Conservation (phyloP, 129 eudicot genomes). For the carrot (Daucus carota) region DNA sequence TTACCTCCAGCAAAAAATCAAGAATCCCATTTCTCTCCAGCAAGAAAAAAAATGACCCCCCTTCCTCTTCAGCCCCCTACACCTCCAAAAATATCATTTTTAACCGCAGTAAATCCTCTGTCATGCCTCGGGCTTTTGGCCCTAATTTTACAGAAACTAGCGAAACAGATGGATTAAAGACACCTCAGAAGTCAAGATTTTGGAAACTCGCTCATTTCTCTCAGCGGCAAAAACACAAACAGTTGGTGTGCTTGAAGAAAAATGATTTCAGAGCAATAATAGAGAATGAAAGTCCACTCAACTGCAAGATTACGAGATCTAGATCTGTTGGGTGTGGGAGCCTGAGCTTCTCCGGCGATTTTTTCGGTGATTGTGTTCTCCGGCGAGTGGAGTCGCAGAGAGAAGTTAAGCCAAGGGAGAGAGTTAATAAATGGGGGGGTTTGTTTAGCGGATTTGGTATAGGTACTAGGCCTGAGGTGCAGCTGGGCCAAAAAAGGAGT, state of each 20-base stretch:
- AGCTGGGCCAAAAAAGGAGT: neutral
- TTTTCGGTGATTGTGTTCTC: conserved; percentile 79
- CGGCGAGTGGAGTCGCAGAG: conserved; percentile 80
- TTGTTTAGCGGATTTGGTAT: neutral
- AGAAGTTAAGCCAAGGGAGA: conserved; percentile 46
- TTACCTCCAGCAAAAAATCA: conserved; percentile 24
- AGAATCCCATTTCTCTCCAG: conserved; percentile 40
- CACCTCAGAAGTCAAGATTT: conserved; percentile 45
- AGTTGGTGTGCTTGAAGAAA: neutral
- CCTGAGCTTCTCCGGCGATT: conserved; percentile 89
- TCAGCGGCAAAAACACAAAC: conserved; percentile 24
- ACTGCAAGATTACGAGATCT: conserved; percentile 65
- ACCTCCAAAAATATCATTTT: conserved; percentile 24
- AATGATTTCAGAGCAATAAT: conserved; percentile 11
- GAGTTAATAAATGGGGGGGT: neutral
- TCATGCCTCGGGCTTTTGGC: conserved; percentile 34
- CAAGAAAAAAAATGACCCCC: conserved; percentile 37
- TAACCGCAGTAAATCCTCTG: conserved; percentile 69
- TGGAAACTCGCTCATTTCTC: conserved; percentile 61
- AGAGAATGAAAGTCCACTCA: conserved; percentile 43
- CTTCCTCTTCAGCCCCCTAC: neutral
- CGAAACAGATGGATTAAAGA: conserved; percentile 14
- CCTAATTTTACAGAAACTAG: conserved; percentile 29
- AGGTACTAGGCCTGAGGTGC: neutral
- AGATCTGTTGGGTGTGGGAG: conserved; percentile 95